A percentile compares a stretch with the other conserved stretches of the same genome.
Conservation (phyloP, 2,329 filamentous ascomycete genomes). For the Bisporella sp. region DNA sequence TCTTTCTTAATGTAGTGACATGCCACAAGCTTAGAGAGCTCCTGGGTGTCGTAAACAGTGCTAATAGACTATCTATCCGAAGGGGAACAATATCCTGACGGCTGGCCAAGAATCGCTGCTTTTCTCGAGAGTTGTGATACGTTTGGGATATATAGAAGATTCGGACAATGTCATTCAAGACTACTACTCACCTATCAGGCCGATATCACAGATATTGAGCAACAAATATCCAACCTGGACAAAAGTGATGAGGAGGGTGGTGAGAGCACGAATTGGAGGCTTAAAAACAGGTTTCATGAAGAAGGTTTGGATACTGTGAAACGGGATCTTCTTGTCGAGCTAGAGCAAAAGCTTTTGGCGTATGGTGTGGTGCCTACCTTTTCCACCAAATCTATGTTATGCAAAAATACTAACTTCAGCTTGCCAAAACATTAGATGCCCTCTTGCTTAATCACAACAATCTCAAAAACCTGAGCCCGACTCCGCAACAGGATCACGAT, state of each 20-base stretch:
- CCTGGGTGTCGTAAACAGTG: not conserved
- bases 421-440: not conserved
- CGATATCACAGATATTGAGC: slow-evolving; percentile 5
- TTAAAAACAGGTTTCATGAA: slow-evolving; percentile 5
- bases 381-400: no score
- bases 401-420: no score
- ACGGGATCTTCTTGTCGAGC: not conserved
- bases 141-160: slow-evolving; percentile 6
- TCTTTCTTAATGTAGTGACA: not conserved
- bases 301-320: slow-evolving; percentile 7
- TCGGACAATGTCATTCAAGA: slow-evolving; percentile 2
- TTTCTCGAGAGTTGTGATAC: slow-evolving; percentile 5
- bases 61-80: slow-evolving; percentile 1
- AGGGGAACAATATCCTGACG: slow-evolving; percentile 2
- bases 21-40: not conserved
- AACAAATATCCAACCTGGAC: slow-evolving; percentile 2
- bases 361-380: slow-evolving; percentile 3
- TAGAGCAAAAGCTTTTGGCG: slow-evolving; percentile 3
- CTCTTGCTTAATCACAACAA: slow-evolving; percentile 2
- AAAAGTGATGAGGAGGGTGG: slow-evolving; percentile 1
- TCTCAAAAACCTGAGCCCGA: slow-evolving; percentile 1
- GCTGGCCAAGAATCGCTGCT: slow-evolving; percentile 6
- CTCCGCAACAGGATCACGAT: slow-evolving; percentile 7
- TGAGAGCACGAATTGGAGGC: not conserved
- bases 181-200: slow-evolving; percentile 1